Evolutionary conservation across 2,329 filamentous ascomycete species (phyloP), one percentile per base, ranked within the genome.

Genomic region (Aplosporella prunicola): DNA sequence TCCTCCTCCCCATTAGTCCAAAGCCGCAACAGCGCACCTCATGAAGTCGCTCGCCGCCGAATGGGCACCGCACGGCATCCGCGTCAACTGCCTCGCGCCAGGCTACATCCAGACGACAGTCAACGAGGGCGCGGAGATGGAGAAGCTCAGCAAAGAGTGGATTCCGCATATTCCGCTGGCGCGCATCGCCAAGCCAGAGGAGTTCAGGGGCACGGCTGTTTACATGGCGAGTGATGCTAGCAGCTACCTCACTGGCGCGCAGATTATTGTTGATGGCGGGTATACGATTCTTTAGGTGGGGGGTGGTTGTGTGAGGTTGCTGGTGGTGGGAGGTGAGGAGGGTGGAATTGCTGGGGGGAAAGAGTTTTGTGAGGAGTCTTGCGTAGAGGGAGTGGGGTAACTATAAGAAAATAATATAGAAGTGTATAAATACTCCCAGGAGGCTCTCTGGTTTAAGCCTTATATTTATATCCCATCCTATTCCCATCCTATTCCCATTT

Each of bases 161-260:
- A 41, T 57, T 20, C 53, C 54, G 33, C 49, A 52, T 39, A 58
- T 62, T n/a, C 60, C 58, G 1, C 47, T 58, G 39, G 51, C 51
- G 13, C 47, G 61, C 9, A 47, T 64, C 25, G 60, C 49, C 2
- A 54, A 60, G 40, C 58, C 61, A 9, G 55, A 54, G 16, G 59
- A 63, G 40, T 48, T 63, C 17, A 53, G 55, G 31, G 59, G 61
- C 2, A 55, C 58, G 0, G 47, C 45, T 9, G 45, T 48, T 8
- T 51, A 43, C 36, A 24, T 32, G 23, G 23, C 23, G 9, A 25
- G 23, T 25, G 23, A 25, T n/a, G 23, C 23, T 8, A 25, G 23
- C 23, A 9, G 9, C 9, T 25, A 25, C n/a, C 23, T 25, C 9
- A 25, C 23, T n/a, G 23, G 23, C 9, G 9, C 23, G 9, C 9